phyloP scores from a whole-genome alignment of 257 asterid species.

The Linaria vulgaris region DNA sequence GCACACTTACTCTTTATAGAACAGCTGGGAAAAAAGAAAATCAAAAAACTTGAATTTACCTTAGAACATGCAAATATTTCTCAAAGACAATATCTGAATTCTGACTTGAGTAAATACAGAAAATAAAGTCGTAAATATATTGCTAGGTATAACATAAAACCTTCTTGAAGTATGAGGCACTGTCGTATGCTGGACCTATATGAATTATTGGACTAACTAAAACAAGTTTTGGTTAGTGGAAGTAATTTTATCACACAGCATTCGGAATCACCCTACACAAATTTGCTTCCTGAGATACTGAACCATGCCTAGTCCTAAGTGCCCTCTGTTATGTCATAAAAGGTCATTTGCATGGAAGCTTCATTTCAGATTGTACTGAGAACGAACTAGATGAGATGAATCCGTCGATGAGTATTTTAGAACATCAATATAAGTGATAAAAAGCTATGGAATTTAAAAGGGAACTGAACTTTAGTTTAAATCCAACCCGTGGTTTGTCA shows the following conservation, averaged over 20 bases:
- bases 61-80: no score
- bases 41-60: no score
- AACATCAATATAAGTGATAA: neutral
- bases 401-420: neutral
- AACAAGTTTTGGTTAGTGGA: no score
- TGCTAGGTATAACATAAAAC: no score
- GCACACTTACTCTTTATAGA: neutral
- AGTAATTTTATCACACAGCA: neutral
- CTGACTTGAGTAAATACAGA: no score
- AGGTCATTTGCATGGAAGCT: neutral
- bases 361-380: neutral
- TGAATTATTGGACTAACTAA: no score
- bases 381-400: neutral
- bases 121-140: no score
- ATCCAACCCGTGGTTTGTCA: neutral
- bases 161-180: no score
- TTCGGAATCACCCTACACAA: neutral
- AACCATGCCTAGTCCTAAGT: neutral
- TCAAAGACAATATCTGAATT: no score
- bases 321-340: neutral
- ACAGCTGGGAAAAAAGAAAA: no score
- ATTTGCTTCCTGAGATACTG: no score
- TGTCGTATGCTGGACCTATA: no score
- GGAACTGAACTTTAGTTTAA: neutral
- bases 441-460: neutral